phyloP scores from a whole-genome alignment of 768 basidiomycete species.

The Lepiota venenata region DNA sequence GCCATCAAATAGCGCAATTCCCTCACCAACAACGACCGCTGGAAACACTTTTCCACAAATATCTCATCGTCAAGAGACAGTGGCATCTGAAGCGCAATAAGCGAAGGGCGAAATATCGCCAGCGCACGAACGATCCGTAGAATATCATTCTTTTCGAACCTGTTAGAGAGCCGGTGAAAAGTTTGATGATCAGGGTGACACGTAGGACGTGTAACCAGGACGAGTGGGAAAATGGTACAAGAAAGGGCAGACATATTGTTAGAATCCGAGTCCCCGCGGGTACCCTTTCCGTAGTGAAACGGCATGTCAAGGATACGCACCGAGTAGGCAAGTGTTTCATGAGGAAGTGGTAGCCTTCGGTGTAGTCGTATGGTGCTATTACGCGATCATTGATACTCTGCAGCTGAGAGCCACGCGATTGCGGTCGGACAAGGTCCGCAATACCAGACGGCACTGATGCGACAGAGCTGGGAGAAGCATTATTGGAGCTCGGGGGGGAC shows the following conservation, averaged over 20 bases:
- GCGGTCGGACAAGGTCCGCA: conserved; percentile 27
- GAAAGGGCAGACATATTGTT: conserved; percentile 25
- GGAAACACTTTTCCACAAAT: conserved; percentile 95
- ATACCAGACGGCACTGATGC: conserved; percentile 36
- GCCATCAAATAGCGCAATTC: background rate
- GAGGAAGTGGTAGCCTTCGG: conserved; percentile 93
- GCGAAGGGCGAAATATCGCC: conserved; percentile 92
- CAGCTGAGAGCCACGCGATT: conserved; percentile 34
- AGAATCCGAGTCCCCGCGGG: conserved; percentile 41
- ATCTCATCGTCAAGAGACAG: conserved; percentile 94
- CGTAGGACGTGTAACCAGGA: conserved; percentile 1
- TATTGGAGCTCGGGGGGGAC: conserved; percentile 37
- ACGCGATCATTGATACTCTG: conserved; percentile 66
- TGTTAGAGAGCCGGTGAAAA: conserved; percentile 30
- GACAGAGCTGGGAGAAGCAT: conserved; percentile 35
- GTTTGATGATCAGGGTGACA: conserved; percentile 11
- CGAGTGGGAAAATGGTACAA: conserved; percentile 11
- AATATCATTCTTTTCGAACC: conserved; percentile 96
- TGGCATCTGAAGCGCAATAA: conserved; percentile 98
- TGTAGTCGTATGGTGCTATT: conserved; percentile 87
- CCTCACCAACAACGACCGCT: conserved; percentile 81
- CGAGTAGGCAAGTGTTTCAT: conserved; percentile 89
- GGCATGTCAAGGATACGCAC: conserved; percentile 50
- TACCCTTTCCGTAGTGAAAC: conserved; percentile 35
- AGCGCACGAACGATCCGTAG: conserved; percentile 91